A percentile compares a stretch with the other conserved stretches of the same genome.
phyloP scores from a whole-genome alignment of 108 stramenopile genomes.

The Pseudonitzschia delicatissima region DNA sequence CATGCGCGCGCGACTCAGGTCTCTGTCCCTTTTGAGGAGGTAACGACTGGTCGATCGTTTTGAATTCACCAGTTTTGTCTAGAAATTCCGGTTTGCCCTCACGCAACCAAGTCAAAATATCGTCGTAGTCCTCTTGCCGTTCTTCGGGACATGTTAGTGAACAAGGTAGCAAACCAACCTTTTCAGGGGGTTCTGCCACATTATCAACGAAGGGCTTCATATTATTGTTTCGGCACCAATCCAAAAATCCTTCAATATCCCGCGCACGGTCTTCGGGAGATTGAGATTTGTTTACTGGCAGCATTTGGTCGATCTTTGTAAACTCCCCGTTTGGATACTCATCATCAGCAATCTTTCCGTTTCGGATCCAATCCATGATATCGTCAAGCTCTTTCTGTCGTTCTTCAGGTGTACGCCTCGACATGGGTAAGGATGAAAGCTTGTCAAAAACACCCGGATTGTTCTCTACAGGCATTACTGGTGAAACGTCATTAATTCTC shows the following conservation, averaged over 20 bases:
- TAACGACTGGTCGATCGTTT: constrained; percentile 19
- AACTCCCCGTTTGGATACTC: constrained; percentile 15
- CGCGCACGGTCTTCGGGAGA: constrained; percentile 24
- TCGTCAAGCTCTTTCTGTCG: constrained; percentile 13
- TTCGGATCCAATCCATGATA: constrained; percentile 21
- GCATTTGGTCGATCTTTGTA: constrained; percentile 14
- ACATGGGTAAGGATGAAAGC: constrained; percentile 4
- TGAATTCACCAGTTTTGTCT: constrained; percentile 21
- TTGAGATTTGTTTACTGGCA: constrained; percentile 8
- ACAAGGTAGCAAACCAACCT: constrained; percentile 17
- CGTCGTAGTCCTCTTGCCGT: constrained; percentile 14
- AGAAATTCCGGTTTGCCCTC: constrained; percentile 8
- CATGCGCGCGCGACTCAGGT: constrained; percentile 8
- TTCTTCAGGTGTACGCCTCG: constrained; percentile 18
- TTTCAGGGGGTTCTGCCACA: constrained; percentile 1
- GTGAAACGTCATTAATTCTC: background rate
- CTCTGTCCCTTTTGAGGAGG: constrained; percentile 18
- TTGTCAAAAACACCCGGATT: constrained; percentile 1
- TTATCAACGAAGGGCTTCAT: constrained; percentile 14
- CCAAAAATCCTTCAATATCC: constrained; percentile 27
- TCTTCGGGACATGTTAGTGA: constrained; percentile 24
- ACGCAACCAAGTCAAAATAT: constrained; percentile 25
- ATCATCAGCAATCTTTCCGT: constrained; percentile 10
- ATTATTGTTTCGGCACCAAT: constrained; percentile 34
- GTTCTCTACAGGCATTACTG: no score